phyloP scores from a whole-genome alignment of 495 filamentous ascomycete species.

The Astrocystis sublimbata region DNA sequence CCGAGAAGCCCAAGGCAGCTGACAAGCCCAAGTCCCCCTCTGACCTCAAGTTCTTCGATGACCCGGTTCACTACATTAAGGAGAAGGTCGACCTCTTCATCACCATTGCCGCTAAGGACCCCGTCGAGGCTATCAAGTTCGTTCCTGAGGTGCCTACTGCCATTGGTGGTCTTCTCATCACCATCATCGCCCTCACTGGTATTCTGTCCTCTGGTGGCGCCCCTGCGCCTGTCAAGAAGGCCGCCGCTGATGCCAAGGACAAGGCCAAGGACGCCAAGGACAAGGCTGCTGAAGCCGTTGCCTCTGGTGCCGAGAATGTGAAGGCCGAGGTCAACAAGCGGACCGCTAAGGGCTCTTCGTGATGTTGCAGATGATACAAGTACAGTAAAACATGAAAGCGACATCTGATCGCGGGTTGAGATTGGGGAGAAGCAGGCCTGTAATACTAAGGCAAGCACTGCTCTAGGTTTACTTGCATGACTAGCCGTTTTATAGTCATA shows the following conservation, averaged over 20 bases:
- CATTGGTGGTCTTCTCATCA: slow-evolving; percentile 65
- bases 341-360: slow-evolving; percentile 48
- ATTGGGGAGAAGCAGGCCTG: slow-evolving; percentile 11
- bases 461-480: slow-evolving; percentile 20
- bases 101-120: slow-evolving; percentile 81
- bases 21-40: slow-evolving; percentile 62
- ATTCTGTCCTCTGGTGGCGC: slow-evolving; percentile 49
- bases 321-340: slow-evolving; percentile 64
- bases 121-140: slow-evolving; percentile 84
- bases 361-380: slow-evolving; percentile 14
- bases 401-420: neutral
- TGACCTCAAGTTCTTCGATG: slow-evolving; percentile 88
- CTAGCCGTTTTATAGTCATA: slow-evolving; percentile 11
- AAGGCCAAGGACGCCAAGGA: slow-evolving; percentile 73
- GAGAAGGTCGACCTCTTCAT: slow-evolving; percentile 92
- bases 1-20: slow-evolving; percentile 74
- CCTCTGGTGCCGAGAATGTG: slow-evolving; percentile 64
- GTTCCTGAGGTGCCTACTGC: slow-evolving; percentile 88
- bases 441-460: slow-evolving; percentile 16
- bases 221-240: slow-evolving; percentile 52
- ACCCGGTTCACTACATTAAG: slow-evolving; percentile 84
- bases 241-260: slow-evolving; percentile 70
- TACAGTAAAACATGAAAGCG: slow-evolving; percentile 8
- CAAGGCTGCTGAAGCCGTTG: slow-evolving; percentile 69
- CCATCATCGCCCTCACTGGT: slow-evolving; percentile 67